phyloP scores from a whole-genome alignment of 768 basidiomycete genomes.

The Lactarius pseudohatsudake region DNA sequence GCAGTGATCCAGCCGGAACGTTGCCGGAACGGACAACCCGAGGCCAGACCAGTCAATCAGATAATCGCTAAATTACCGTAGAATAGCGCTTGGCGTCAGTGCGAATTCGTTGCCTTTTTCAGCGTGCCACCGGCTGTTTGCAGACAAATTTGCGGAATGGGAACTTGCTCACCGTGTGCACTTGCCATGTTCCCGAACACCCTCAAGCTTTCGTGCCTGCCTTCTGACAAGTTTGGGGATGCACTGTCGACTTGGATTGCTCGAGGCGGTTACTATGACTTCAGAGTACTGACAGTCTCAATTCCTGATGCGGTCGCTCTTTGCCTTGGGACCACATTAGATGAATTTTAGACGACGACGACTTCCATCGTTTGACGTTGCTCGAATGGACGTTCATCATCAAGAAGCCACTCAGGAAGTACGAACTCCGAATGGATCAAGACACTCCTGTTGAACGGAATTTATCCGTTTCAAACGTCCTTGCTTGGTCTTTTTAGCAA shows the following conservation, averaged over 20 bases:
- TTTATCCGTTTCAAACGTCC: constrained; percentile 10
- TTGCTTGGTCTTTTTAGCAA: constrained; percentile 15
- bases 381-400: constrained; percentile 21
- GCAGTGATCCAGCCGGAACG: too few species aligned
- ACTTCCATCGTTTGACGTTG: background rate
- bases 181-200: constrained; percentile 17
- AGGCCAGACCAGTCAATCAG: too few species aligned
- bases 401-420: constrained; percentile 8
- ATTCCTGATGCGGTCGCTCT: constrained; percentile 1
- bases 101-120: too few species aligned
- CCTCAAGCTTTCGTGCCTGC: constrained; percentile 12
- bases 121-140: too few species aligned
- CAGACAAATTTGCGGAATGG: too few species aligned
- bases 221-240: constrained; percentile 7
- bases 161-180: background rate
- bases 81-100: too few species aligned
- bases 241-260: constrained; percentile 8
- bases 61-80: too few species aligned
- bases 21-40: too few species aligned
- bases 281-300: constrained; percentile 1
- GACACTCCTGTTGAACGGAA: constrained; percentile 6
- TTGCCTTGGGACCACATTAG: background rate
- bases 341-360: background rate
- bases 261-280: background rate
- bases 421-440: background rate